phyloP scores from a whole-genome alignment of 148 eudicot species.

The Rhododendron vialii region DNA sequence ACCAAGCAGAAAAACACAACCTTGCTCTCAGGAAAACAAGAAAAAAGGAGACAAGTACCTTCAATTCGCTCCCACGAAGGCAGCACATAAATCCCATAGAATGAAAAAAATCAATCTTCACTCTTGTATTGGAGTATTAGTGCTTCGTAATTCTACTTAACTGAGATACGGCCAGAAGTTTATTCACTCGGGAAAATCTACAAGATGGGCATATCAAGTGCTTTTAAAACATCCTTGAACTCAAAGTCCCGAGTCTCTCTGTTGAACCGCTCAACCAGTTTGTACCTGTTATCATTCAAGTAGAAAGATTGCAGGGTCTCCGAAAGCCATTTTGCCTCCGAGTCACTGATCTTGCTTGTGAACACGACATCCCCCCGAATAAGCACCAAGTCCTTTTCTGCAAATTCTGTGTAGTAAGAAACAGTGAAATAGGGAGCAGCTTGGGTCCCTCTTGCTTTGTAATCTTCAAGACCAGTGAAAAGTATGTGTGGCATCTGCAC shows the following conservation, averaged over 20 bases:
- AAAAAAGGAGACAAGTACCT: not conserved
- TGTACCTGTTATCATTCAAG: constrained; percentile 76
- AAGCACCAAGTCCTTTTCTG: constrained; percentile 66
- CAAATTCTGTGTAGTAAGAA: constrained; percentile 77
- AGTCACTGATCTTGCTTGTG: constrained; percentile 73
- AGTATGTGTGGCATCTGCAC: constrained; percentile 80
- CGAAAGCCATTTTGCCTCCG: constrained; percentile 79
- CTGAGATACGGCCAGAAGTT: not conserved
- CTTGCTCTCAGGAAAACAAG: not conserved
- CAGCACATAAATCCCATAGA: not conserved
- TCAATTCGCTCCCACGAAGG: not conserved
- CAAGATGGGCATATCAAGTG: constrained; percentile 71
- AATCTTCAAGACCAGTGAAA: constrained; percentile 97
- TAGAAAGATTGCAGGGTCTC: constrained; percentile 81
- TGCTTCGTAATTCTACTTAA: not conserved
- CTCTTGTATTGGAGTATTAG: not conserved
- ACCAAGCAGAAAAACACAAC: not conserved
- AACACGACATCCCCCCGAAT: constrained; percentile 72
- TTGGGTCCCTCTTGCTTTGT: constrained; percentile 91
- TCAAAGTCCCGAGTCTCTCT: constrained; percentile 72
- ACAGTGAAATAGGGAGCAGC: constrained; percentile 82
- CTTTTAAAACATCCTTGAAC: constrained; percentile 79
- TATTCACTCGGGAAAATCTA: constrained; percentile 18
- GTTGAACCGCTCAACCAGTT: constrained; percentile 80
- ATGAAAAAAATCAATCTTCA: not conserved